Conservation (phyloP, 441 rosid genomes). For the Gossypium schwendimanii region DNA sequence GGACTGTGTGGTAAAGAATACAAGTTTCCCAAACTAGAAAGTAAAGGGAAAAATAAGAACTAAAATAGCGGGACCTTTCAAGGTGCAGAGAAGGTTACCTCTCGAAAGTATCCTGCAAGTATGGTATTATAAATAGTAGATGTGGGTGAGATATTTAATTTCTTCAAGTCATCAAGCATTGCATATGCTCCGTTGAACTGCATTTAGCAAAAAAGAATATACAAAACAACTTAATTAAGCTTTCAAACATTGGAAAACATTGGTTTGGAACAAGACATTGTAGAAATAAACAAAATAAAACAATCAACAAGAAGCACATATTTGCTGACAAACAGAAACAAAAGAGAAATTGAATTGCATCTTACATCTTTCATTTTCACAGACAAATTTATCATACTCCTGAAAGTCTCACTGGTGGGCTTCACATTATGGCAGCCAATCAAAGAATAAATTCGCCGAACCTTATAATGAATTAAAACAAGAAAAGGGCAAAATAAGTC, state of each 20-base stretch:
- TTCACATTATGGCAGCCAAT: conserved; percentile 42
- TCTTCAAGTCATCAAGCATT: conserved; percentile 60
- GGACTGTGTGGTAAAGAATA: neutral
- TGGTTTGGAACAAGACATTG: neutral
- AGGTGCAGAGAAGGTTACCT: conserved; percentile 38
- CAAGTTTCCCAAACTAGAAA: neutral
- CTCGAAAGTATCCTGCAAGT: conserved; percentile 68
- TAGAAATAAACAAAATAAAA: conserved; percentile 10
- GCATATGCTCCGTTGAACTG: conserved; percentile 74
- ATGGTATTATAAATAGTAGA: conserved; percentile 67
- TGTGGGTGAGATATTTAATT: conserved; percentile 47
- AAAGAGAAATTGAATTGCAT: neutral
- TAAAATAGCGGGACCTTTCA: conserved; percentile 7
- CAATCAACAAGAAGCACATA: conserved; percentile 3
- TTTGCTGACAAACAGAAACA: neutral
- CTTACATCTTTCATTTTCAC: conserved; percentile 83
- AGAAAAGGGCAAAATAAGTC: neutral
- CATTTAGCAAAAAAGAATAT: conserved; percentile 14
- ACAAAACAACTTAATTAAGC: neutral
- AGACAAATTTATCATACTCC: conserved; percentile 53
- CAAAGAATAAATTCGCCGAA: conserved; percentile 50
- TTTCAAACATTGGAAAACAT: conserved; percentile 4
- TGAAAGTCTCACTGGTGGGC: conserved; percentile 63
- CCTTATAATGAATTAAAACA: conserved; percentile 30
- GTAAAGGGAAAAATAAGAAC: neutral